A percentile compares a stretch with the other conserved stretches of the same genome.
phyloP scores from a whole-genome alignment of 2,329 filamentous ascomycete species.

The Fusarium sublunatum region DNA sequence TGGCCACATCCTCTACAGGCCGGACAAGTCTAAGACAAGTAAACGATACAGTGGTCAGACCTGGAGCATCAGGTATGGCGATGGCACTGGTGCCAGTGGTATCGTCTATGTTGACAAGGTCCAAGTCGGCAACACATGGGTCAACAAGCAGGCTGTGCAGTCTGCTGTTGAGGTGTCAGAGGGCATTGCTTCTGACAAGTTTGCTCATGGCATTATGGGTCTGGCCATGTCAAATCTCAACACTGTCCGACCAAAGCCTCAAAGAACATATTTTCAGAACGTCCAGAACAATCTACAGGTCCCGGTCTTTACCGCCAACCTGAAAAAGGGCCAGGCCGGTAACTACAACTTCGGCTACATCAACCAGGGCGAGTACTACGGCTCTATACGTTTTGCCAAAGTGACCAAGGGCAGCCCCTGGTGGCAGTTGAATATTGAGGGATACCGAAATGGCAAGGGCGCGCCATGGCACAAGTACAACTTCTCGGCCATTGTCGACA shows the following conservation, averaged over 20 bases:
- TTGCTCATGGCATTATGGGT: conserved; percentile 53
- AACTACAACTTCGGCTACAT: conserved; percentile 62
- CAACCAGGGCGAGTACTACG: conserved; percentile 66
- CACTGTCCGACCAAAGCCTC: conserved; percentile 48
- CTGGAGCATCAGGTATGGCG: conserved; percentile 74
- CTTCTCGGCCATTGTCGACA: conserved; percentile 72
- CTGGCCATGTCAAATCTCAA: conserved; percentile 50
- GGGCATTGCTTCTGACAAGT: conserved; percentile 50
- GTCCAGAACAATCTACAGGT: conserved; percentile 44
- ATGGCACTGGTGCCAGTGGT: conserved; percentile 71
- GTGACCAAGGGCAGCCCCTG: conserved; percentile 66
- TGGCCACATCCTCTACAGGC: conserved; percentile 69
- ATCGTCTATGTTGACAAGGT: conserved; percentile 75
- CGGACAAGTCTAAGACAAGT: conserved; percentile 55
- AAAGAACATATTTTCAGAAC: conserved; percentile 54
- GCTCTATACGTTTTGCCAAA: conserved; percentile 64
- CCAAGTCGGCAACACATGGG: conserved; percentile 68
- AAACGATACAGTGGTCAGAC: conserved; percentile 55
- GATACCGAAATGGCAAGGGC: conserved; percentile 63
- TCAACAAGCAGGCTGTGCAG: conserved; percentile 72
- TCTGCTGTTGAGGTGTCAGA: conserved; percentile 69
- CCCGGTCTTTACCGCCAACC: conserved; percentile 54
- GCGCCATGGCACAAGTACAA: conserved; percentile 43
- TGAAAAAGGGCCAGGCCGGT: conserved; percentile 49
- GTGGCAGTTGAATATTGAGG: conserved; percentile 70